phyloP scores from a whole-genome alignment of 495 filamentous ascomycete species.

The Margaritispora aquatica region DNA sequence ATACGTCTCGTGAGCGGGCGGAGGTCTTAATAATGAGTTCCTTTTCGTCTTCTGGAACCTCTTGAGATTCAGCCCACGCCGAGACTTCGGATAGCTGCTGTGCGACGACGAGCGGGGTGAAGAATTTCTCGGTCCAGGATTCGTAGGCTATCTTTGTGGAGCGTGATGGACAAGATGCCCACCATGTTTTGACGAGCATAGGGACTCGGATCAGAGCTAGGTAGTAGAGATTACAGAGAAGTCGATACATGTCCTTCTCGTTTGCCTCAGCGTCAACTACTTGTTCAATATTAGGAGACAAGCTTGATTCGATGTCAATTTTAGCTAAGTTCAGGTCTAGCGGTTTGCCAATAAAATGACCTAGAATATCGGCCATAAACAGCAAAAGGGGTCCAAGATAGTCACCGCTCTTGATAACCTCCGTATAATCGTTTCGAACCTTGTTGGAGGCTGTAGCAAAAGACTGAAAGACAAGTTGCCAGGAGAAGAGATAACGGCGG shows the following conservation, averaged over 20 bases:
- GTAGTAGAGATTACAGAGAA: slow-evolving; percentile 83
- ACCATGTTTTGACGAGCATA: slow-evolving; percentile 80
- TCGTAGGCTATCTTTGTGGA: slow-evolving; percentile 70
- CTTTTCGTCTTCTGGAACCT: slow-evolving; percentile 55
- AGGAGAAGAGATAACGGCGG: slow-evolving; percentile 80
- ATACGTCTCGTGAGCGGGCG: slow-evolving; percentile 62
- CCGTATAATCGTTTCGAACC: slow-evolving; percentile 70
- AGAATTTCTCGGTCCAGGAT: slow-evolving; percentile 74
- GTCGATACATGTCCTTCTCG: slow-evolving; percentile 69
- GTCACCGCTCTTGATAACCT: slow-evolving; percentile 63
- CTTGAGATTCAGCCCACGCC: slow-evolving; percentile 60
- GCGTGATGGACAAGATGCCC: slow-evolving; percentile 67
- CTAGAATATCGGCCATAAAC: slow-evolving; percentile 77
- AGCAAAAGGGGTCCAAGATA: slow-evolving; percentile 63
- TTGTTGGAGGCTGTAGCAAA: slow-evolving; percentile 74
- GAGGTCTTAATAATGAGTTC: slow-evolving; percentile 68
- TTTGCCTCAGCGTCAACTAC: slow-evolving; percentile 48
- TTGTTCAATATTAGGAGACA: slow-evolving; percentile 48
- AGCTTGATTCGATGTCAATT: slow-evolving; percentile 55
- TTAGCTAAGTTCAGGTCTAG: slow-evolving; percentile 44
- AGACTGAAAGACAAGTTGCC: slow-evolving; percentile 86
- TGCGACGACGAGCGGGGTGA: slow-evolving; percentile 74
- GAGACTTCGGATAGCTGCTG: slow-evolving; percentile 64
- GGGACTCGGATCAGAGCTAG: slow-evolving; percentile 68
- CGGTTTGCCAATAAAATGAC: slow-evolving; percentile 60